phyloP scores from a whole-genome alignment of 169 alveolate species.

The Toxoplasma gondii region DNA sequence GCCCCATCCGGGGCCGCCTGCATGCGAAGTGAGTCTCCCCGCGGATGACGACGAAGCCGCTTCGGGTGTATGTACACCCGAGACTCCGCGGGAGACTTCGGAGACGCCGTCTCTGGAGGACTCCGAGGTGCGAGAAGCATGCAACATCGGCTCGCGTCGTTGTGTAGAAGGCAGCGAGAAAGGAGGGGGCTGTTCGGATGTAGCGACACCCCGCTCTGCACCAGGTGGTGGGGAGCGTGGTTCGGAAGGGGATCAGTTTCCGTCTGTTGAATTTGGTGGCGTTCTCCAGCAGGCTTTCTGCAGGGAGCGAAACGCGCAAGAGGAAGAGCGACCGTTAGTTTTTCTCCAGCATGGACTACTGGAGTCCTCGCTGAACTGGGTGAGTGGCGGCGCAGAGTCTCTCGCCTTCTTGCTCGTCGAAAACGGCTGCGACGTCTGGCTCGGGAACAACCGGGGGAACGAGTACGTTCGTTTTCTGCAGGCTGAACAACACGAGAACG shows the following conservation, averaged over 20 bases:
- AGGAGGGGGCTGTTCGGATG: no score
- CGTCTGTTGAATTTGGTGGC: no score
- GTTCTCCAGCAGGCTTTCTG: no score
- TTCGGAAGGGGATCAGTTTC: no score
- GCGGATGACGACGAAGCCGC: not conserved
- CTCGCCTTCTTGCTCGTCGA: constrained; percentile 81
- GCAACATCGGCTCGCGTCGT: no score
- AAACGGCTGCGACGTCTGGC: constrained; percentile 89
- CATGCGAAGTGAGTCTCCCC: not conserved
- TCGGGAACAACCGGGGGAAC: constrained; percentile 89
- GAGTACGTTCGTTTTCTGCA: constrained; percentile 67
- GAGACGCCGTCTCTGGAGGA: no score
- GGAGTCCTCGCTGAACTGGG: constrained; percentile 86
- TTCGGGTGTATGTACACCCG: not conserved
- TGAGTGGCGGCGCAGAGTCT: constrained; percentile 77
- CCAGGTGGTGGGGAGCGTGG: no score
- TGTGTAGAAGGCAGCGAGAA: no score
- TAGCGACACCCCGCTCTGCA: no score
- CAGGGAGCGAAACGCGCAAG: not conserved
- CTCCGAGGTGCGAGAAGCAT: no score
- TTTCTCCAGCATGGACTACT: constrained; percentile 87
- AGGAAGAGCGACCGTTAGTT: constrained; percentile 61
- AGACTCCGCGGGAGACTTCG: no score
- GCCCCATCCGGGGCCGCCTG: not conserved
- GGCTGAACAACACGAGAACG: not conserved